phyloP scores from a whole-genome alignment of 2,329 filamentous ascomycete genomes.

The Cordyceps cicadae region DNA sequence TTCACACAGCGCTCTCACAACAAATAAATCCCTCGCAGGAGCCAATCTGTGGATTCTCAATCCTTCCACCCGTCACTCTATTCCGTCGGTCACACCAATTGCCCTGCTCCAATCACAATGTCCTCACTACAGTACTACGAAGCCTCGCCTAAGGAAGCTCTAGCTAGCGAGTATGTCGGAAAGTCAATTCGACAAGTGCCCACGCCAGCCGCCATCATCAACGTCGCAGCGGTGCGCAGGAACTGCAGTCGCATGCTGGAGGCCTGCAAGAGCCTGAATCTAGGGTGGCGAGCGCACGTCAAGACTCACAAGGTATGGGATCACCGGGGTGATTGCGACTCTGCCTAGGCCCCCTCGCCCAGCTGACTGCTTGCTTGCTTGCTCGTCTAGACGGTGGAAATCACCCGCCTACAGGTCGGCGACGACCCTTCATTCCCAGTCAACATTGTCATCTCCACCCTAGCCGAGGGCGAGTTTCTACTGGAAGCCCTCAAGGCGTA shows the following conservation, averaged over 20 bases:
- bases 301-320: slow-evolving; percentile 69
- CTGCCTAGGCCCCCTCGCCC: neutral
- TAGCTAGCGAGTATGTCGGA: slow-evolving; percentile 36
- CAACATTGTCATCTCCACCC: slow-evolving; percentile 63
- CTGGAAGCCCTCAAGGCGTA: slow-evolving; percentile 52
- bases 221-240: slow-evolving; percentile 53
- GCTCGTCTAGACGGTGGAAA: slow-evolving; percentile 50
- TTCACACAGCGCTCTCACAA: neutral
- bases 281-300: slow-evolving; percentile 68
- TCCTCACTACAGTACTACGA: slow-evolving; percentile 18
- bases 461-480: slow-evolving; percentile 65
- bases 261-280: slow-evolving; percentile 46
- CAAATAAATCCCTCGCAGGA: neutral
- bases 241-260: slow-evolving; percentile 68
- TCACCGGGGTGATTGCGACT: too few species aligned
- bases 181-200: slow-evolving; percentile 51
- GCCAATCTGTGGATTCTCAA: neutral
- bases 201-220: slow-evolving; percentile 60
- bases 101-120: slow-evolving; percentile 12
- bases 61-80: neutral
- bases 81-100: neutral
- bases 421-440: slow-evolving; percentile 35
- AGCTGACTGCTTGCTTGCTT: neutral
- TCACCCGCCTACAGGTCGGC: slow-evolving; percentile 64
- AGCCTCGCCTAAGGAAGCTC: slow-evolving; percentile 17